Percentiles rank a stretch among this genome's conserved stretches.
Conservation (phyloP, 139 green algal genomes). For the Desmodesmus armatus region DNA sequence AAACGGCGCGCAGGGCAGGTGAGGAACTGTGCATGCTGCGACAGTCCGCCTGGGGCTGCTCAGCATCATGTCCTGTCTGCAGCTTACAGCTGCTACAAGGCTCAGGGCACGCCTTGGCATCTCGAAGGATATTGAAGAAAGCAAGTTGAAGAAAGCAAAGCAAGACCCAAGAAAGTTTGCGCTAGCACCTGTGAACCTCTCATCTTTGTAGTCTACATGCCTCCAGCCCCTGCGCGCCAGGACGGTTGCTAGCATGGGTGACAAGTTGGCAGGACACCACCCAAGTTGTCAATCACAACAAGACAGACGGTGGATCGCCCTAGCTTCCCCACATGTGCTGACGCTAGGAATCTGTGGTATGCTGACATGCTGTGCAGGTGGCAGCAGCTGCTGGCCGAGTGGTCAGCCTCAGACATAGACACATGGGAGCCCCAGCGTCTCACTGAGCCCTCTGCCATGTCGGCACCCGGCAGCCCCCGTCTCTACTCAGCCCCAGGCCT, state of each 20-base stretch:
- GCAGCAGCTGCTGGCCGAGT: slow-evolving; percentile 30
- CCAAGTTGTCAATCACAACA: background rate
- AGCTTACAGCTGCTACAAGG: background rate
- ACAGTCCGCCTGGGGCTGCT: background rate
- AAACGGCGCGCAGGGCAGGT: background rate
- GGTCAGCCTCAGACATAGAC: background rate
- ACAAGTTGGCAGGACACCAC: background rate
- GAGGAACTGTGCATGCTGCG: background rate
- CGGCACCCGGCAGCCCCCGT: background rate
- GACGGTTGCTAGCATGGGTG: background rate
- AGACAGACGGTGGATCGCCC: background rate
- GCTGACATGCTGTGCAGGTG: background rate
- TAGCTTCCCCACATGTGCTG: background rate
- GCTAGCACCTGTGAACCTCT: background rate
- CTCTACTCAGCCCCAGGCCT: background rate
- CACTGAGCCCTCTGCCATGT: background rate
- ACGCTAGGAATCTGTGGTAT: background rate
- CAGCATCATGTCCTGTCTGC: background rate
- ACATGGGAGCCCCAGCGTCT: background rate
- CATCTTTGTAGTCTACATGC: background rate
- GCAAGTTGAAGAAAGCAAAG: background rate
- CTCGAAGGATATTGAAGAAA: background rate
- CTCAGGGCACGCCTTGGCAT: background rate
- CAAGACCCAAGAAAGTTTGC: too few relatives aligned
- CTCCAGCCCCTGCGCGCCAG: background rate